Conservation (phyloP, 345 rosid species). For the Ceriops zippeliana region DNA sequence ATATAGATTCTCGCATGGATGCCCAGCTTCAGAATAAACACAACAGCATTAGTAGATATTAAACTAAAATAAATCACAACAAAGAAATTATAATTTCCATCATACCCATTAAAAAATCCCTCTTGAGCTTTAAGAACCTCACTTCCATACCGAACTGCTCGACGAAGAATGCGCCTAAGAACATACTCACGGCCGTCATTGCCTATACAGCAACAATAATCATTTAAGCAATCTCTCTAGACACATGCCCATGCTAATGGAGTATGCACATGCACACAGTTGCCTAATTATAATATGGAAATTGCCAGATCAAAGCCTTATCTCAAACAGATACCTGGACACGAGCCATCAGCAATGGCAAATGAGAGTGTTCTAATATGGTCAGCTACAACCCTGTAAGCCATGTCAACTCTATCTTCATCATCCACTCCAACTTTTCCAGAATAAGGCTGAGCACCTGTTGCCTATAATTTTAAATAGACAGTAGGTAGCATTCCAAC, state of each 20-base stretch:
- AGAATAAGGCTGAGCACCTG: conserved; percentile 80
- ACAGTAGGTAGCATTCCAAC: neutral
- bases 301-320: neutral
- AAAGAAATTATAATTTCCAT: conserved; percentile 1
- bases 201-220: conserved; percentile 43
- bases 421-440: conserved; percentile 93
- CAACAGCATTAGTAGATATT: neutral
- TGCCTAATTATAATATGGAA: neutral
- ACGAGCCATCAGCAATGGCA: conserved; percentile 98
- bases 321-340: conserved; percentile 60
- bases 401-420: conserved; percentile 81
- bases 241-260: neutral
- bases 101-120: conserved; percentile 92
- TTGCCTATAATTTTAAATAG: conserved; percentile 40
- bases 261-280: neutral
- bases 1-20: no score
- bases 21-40: no score
- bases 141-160: conserved; percentile 91
- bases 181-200: conserved; percentile 98
- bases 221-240: neutral
- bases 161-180: conserved; percentile 91
- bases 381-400: conserved; percentile 95
- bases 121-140: conserved; percentile 84
- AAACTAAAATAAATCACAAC: neutral
- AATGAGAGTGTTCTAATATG: conserved; percentile 90